phyloP scores from a whole-genome alignment of 495 filamentous ascomycete genomes.

The Daldinia grandis region DNA sequence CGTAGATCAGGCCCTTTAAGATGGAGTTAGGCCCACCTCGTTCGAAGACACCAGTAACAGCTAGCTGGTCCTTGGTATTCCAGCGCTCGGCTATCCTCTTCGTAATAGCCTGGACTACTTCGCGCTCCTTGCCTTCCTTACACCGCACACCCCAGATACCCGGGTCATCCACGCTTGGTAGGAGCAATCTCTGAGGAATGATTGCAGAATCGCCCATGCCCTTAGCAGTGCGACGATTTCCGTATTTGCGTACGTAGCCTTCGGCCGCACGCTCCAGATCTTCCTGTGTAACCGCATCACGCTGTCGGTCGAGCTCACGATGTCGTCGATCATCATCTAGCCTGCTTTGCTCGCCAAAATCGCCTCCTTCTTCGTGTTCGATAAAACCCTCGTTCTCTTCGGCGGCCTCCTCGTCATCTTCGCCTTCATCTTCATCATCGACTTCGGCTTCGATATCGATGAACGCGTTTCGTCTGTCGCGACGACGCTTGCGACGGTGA shows the following conservation, averaged over 20 bases:
- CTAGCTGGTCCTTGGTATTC: slow-evolving; percentile 75
- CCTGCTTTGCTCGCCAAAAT: slow-evolving; percentile 80
- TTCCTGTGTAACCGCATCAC: slow-evolving; percentile 82
- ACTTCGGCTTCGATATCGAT: slow-evolving; percentile 97
- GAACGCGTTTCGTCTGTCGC: slow-evolving; percentile 77
- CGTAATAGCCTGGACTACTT: slow-evolving; percentile 84
- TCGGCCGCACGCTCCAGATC: slow-evolving; percentile 95
- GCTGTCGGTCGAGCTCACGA: slow-evolving; percentile 90
- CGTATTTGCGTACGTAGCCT: slow-evolving; percentile 83
- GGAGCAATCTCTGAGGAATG: slow-evolving; percentile 85
- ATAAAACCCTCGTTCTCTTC: slow-evolving; percentile 85
- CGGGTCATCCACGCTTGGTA: slow-evolving; percentile 93
- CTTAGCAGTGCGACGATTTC: slow-evolving; percentile 58
- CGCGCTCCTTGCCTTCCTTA: slow-evolving; percentile 93
- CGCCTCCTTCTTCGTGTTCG: slow-evolving; percentile 88
- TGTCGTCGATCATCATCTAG: slow-evolving; percentile 91
- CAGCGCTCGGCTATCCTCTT: slow-evolving; percentile 83
- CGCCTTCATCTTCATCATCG: slow-evolving; percentile 91
- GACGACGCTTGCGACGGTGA: slow-evolving; percentile 80
- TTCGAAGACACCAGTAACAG: slow-evolving; percentile 89
- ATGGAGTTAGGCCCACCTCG: slow-evolving; percentile 71
- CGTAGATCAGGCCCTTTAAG: slow-evolving; percentile 95
- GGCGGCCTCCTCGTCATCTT: slow-evolving; percentile 87
- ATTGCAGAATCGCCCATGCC: slow-evolving; percentile 68
- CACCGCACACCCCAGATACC: slow-evolving; percentile 95